Base-by-base conservation (phyloP, 768 basidiomycete species). In the Tylopilus plumbeoviolaceoides region DNA sequence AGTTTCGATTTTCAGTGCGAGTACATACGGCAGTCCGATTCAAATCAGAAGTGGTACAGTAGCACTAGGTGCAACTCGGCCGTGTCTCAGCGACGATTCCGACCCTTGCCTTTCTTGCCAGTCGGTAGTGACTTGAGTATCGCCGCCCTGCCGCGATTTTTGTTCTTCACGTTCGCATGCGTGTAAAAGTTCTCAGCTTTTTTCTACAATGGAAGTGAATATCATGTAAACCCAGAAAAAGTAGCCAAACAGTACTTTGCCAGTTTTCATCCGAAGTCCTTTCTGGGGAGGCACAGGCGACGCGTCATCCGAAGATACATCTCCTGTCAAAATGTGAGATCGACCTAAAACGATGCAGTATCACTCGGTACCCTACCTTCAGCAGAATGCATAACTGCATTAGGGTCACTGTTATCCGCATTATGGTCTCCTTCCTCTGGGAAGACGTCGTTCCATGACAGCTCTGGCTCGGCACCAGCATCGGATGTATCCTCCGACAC, bases 161-260 rank as follows among this genome's bases (percentile, higher is more conserved):
- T 91, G 71, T 91, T 92, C 76, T 93, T 93, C 57, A 93, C 89
- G 57, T 93, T 93, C 5, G 87, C 81, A 38, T 67, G 78, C 4
- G 85, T 81, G 74, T 91, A 97, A 74, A 93, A 98, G 73, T 98
- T 98, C 51, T 79, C 77, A 10, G 90, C 82, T 72, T 90, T 93
- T 75, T 84, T 87, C 92, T 91, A 63, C 27, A 36, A 28, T n/a
- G 20, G 18, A 31, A 56, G 49, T 62, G 25, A 67, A 51, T 12
- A 14, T 41, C 39, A 53, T 27, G 27, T 18, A 42, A 40, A 53
- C 0, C 20, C 17, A 12, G 31, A 14, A 51, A 28, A 36, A 53
- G 8, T 51, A 41, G 36, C 2, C 7, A 23, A 38, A 18, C 56
- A 56, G 39, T 66, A 86, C 89, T 76, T 99, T 99, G 77, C 85